Evolutionary conservation across 148 eudicot genomes (phyloP).

Genomic region (Fagopyrum esculentum): DNA sequence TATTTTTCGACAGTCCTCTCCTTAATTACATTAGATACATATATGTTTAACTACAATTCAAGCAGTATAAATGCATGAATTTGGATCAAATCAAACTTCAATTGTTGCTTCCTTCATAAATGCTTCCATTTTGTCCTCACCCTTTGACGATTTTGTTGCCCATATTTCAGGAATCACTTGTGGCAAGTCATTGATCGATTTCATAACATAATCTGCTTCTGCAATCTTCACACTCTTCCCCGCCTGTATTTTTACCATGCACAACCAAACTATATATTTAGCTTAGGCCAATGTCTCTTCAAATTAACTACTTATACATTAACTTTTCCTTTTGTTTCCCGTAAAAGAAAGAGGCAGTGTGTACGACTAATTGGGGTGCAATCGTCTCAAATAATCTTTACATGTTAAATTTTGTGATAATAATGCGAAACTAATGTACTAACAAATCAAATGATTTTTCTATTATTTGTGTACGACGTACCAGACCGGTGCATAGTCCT

Average conservation of each 20-base stretch:
- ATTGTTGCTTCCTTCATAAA: conserved; percentile 36
- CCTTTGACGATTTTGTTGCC: conserved; percentile 18
- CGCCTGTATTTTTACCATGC: conserved; percentile 29
- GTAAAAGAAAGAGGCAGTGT: not conserved
- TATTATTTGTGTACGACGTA: conserved; percentile 17
- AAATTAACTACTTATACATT: not conserved
- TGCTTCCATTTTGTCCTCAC: conserved; percentile 28
- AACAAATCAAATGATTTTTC: too few species aligned
- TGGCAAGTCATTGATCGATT: conserved; percentile 35
- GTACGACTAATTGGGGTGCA: not conserved
- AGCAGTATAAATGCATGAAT: not conserved
- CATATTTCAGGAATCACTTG: conserved; percentile 75
- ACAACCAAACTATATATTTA: not conserved
- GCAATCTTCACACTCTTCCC: conserved; percentile 42
- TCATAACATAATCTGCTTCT: conserved; percentile 69
- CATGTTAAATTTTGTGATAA: not conserved
- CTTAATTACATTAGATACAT: too few species aligned
- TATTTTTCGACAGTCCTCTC: too few species aligned
- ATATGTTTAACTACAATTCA: too few species aligned
- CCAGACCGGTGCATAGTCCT: conserved; percentile 69
- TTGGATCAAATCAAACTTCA: conserved; percentile 34
- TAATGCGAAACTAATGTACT: too few species aligned
- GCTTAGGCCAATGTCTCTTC: too few species aligned
- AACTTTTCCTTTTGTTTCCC: not conserved
- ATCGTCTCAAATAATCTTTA: too few species aligned